A percentile compares a stretch with the other conserved stretches of the same genome.
phyloP scores from a whole-genome alignment of 148 eudicot species.

The Silene uniflora region DNA sequence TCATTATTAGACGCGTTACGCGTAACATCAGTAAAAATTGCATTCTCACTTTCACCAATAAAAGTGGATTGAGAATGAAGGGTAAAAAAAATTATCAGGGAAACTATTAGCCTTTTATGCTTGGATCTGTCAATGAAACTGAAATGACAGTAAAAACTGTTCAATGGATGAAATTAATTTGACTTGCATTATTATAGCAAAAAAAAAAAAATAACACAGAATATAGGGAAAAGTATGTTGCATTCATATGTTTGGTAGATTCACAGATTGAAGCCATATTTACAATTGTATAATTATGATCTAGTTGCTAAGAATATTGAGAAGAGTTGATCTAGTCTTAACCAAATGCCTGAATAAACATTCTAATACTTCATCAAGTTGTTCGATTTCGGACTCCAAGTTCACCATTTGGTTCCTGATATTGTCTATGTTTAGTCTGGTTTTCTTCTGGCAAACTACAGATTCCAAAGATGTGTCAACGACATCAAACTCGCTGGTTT shows the following conservation, averaged over 20 bases:
- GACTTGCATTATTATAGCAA: not conserved
- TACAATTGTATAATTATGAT: constrained; percentile 9
- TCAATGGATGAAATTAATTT: too few relatives aligned
- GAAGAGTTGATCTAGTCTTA: constrained; percentile 24
- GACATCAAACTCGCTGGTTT: constrained; percentile 5
- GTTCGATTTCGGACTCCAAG: constrained; percentile 25
- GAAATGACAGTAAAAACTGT: too few relatives aligned
- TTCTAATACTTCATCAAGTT: constrained; percentile 8
- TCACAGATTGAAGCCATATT: not conserved
- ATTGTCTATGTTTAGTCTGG: not conserved
- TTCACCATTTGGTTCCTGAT: constrained; percentile 15
- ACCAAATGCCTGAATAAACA: constrained; percentile 20
- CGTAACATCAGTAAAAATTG: too few relatives aligned
- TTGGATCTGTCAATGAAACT: too few relatives aligned
- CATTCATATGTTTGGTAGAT: constrained; percentile 1
- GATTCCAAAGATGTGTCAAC: constrained; percentile 10
- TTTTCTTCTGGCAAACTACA: constrained; percentile 7
- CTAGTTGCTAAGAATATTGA: constrained; percentile 21
- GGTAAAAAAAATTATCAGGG: too few relatives aligned
- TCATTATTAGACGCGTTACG: too few relatives aligned
- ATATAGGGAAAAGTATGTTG: not conserved
- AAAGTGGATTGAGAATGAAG: too few relatives aligned
- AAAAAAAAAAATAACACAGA: not conserved
- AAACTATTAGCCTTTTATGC: too few relatives aligned
- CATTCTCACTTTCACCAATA: too few relatives aligned